Conservation (phyloP, 306 rosid species). For the Dalbergia cultrata region DNA sequence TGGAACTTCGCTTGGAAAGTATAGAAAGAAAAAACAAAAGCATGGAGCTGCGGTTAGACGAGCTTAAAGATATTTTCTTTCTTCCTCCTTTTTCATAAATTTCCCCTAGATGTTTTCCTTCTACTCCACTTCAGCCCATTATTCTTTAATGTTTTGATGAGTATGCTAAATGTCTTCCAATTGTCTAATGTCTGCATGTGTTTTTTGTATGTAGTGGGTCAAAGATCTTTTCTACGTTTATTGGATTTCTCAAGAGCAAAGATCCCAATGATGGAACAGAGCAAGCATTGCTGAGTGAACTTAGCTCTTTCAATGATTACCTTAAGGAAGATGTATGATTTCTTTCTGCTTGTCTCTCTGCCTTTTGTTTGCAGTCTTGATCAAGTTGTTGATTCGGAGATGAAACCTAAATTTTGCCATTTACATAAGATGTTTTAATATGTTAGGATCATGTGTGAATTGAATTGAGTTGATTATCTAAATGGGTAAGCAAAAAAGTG, state of each 20-base stretch:
- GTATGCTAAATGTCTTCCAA: conserved; percentile 13
- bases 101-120: neutral
- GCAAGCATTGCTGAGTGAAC: conserved; percentile 79
- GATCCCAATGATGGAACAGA: conserved; percentile 88
- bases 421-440: conserved; percentile 11
- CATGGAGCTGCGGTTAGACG: neutral
- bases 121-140: neutral
- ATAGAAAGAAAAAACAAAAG: neutral
- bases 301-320: conserved; percentile 77
- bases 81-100: neutral
- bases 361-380: conserved; percentile 31
- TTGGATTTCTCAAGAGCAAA: conserved; percentile 95
- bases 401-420: neutral
- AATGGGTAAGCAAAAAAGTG: neutral
- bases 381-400: conserved; percentile 15
- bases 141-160: conserved; percentile 4
- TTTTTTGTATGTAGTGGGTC: conserved; percentile 71
- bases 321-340: conserved; percentile 83
- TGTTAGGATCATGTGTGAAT: conserved; percentile 9
- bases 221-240: conserved; percentile 89
- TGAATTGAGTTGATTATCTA: neutral
- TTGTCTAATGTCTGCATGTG: neutral
- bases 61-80: neutral
- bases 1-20: conserved; percentile 9
- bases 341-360: conserved; percentile 12